These are phyloP conservation scores for Cladosporium oxysporum DNA, from an alignment of 2,329 filamentous ascomycete genomes.

Conservation along the genomic window DNA sequence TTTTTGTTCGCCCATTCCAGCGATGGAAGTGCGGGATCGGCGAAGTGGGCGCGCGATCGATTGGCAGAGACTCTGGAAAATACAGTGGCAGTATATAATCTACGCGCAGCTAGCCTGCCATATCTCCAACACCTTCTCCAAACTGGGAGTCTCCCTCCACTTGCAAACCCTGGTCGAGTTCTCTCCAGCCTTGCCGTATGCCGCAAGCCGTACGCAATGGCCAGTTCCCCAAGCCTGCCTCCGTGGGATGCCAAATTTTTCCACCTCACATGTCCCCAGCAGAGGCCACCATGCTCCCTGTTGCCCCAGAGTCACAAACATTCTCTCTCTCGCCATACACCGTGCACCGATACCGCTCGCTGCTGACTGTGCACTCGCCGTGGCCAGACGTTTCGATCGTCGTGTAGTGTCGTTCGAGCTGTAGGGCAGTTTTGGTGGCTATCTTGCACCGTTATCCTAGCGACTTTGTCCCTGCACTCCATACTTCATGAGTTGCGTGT, in stretches of 20 bases:
- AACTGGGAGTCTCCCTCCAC: conserved; percentile 8
- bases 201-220: conserved; percentile 2
- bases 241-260: conserved; percentile 13
- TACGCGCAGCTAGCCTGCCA: neutral
- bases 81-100: neutral
- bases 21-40: conserved; percentile 13
- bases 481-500: neutral
- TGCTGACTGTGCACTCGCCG: neutral
- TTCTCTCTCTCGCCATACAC: neutral
- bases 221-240: conserved; percentile 10
- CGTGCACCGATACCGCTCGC: conserved; percentile 13
- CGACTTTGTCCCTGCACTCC: neutral
- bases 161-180: conserved; percentile 5
- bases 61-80: neutral
- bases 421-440: neutral
- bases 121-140: conserved; percentile 5
- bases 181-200: conserved; percentile 11
- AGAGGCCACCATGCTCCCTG: conserved; percentile 14
- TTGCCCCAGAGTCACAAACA: conserved; percentile 2
- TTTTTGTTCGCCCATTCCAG: conserved; percentile 16
- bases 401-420: neutral
- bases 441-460: neutral
- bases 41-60: conserved; percentile 4
- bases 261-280: conserved; percentile 17
- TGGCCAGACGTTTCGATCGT: conserved; percentile 14